A percentile compares a stretch with the other conserved stretches of the same genome.
Conservation (phyloP, 306 rosid species). For the Ceratonia siliqua region DNA sequence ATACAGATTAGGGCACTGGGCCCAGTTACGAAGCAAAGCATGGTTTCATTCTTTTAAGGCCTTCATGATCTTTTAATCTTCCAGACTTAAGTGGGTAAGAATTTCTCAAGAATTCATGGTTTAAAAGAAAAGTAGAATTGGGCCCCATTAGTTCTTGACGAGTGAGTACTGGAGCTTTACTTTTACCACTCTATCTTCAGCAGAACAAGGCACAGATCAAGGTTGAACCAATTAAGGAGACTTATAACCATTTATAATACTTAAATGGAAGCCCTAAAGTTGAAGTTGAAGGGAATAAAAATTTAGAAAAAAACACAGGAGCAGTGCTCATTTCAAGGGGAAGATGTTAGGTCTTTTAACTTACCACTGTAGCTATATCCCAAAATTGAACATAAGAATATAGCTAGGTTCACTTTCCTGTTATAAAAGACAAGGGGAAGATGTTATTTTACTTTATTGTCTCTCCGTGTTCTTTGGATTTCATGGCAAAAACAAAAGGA, state of each 20-base stretch:
- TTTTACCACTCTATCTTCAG: neutral
- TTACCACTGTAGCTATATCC: no score
- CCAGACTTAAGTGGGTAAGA: neutral
- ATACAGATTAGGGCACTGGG: neutral
- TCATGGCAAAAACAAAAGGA: neutral
- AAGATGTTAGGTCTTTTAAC: neutral
- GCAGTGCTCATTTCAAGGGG: neutral
- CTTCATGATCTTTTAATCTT: neutral
- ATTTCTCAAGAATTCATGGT: neutral
- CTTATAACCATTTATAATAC: neutral
- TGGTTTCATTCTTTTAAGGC: slow-evolving; percentile 1
- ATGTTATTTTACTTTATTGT: neutral
- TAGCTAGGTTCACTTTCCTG: no score
- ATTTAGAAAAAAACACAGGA: no score
- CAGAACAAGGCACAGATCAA: neutral
- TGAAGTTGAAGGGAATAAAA: no score
- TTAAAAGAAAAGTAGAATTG: neutral
- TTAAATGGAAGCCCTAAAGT: neutral
- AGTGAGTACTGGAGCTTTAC: neutral
- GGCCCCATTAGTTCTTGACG: slow-evolving; percentile 17
- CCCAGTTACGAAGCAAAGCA: neutral
- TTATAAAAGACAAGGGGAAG: neutral
- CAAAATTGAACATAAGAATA: no score
- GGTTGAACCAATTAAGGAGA: neutral
- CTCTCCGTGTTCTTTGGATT: neutral